Percentiles rank a stretch among this genome's conserved stretches.
Evolutionary conservation across 352 stramenopile genomes (phyloP).

Genomic region (Blastocystis sp.): DNA sequence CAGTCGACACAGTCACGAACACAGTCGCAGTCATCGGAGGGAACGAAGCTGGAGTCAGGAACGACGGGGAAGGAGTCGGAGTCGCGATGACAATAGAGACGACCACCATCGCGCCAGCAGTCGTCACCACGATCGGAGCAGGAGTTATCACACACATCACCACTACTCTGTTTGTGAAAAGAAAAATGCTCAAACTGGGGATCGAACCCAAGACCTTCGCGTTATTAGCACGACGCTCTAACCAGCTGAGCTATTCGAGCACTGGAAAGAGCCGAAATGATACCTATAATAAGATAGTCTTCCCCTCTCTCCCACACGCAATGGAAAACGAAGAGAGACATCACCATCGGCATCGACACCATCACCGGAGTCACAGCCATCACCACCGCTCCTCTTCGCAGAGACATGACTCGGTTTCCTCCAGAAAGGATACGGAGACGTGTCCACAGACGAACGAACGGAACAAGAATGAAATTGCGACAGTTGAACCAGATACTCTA

Average conservation of each 20-base stretch:
- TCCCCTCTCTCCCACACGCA: background rate
- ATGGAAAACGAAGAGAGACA: background rate
- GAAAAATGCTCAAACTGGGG: conserved; percentile 56
- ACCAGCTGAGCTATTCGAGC: conserved; percentile 57
- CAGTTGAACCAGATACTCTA: background rate
- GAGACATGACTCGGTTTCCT: background rate
- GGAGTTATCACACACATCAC: background rate
- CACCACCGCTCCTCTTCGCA: background rate
- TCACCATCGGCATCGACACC: background rate
- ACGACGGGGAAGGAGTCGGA: no score
- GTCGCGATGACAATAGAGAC: background rate
- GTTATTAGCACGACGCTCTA: conserved; percentile 57
- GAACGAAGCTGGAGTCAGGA: background rate
- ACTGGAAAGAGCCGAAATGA: no score
- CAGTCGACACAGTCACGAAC: background rate
- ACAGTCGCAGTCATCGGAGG: background rate
- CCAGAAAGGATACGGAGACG: background rate
- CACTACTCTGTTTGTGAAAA: conserved; percentile 11
- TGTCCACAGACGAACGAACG: no score
- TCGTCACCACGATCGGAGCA: background rate
- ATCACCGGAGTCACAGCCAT: background rate
- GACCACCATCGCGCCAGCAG: background rate
- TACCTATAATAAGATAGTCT: no score
- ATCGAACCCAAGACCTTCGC: conserved; percentile 55
- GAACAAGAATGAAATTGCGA: no score